Evolutionary conservation across 805 yeast genomes (phyloP).

Genomic region (Metschnikowia colocasiae): DNA sequence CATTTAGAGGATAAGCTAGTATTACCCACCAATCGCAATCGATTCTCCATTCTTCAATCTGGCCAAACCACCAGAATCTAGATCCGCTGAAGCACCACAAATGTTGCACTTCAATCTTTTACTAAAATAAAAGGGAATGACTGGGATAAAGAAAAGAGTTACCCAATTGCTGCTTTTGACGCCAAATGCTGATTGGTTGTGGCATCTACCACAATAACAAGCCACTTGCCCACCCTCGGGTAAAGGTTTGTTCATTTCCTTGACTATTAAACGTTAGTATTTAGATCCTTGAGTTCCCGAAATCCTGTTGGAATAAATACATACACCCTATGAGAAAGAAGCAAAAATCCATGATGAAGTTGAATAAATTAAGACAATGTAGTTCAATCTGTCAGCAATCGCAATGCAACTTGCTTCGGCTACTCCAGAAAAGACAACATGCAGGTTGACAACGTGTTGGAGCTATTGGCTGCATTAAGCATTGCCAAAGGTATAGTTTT

Average conservation of each 20-base stretch:
- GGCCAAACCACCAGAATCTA: slow-evolving; percentile 14
- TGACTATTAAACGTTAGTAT: slow-evolving; percentile 14
- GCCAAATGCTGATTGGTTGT: slow-evolving; percentile 51
- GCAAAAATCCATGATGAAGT: slow-evolving; percentile 16
- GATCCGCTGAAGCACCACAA: slow-evolving; percentile 20
- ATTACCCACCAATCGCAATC: slow-evolving; percentile 16
- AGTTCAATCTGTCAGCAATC: neutral
- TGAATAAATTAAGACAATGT: neutral
- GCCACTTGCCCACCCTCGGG: slow-evolving; percentile 15
- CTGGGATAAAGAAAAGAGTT: slow-evolving; percentile 19
- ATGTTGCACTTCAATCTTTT: slow-evolving; percentile 16
- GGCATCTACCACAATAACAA: slow-evolving; percentile 54
- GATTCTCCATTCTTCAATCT: slow-evolving; percentile 17
- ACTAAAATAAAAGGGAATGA: slow-evolving; percentile 16
- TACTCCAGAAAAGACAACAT: neutral
- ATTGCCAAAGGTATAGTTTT: neutral
- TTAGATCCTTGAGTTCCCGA: neutral
- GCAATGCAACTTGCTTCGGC: neutral
- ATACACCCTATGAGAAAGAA: slow-evolving; percentile 20
- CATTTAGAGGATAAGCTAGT: neutral
- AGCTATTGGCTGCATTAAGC: neutral
- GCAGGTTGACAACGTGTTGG: neutral
- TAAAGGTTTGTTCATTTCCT: slow-evolving; percentile 16
- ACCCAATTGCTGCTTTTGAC: slow-evolving; percentile 52
- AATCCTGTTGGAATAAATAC: neutral